Base-by-base conservation (phyloP, 2,329 filamentous ascomycete genomes). In the Epichloe gansuensis region DNA sequence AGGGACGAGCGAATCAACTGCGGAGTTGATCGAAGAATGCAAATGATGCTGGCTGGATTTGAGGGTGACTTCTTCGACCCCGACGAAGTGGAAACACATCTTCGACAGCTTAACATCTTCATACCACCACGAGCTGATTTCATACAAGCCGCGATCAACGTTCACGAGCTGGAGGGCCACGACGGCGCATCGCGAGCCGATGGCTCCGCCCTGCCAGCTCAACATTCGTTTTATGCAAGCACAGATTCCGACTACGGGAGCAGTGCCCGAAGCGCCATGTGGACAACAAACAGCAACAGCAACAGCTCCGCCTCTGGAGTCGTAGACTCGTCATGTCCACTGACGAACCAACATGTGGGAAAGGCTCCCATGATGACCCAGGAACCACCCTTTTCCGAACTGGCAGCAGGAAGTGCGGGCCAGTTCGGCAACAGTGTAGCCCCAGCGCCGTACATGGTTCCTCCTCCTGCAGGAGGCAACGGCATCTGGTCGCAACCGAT, bases 21-120 rank as follows among this genome's bases (percentile, higher is more conserved):
- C n/a, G 43, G 51, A 3, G 9, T 38, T 3, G 53, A 54, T 23
- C 61, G 65, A 12, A 69, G 72, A 15, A 71, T 85, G 57, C 69
- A 69, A 21, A 74, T 78, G 56, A 74, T 73, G 40, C 64, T 82
- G 7, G 74, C 77, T 1, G 84, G 80, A 0, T 85, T 83, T 55
- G 77, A 85, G 54, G 86, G 86, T 4, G 79, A 87, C 49, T 93
- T 87, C 72, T 87, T 85, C 58, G 87, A 93, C 61, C 70, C 81
- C 0, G 77, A 87, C 54, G 88, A 93, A 63, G 82, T 89, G 0
- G 85, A 93, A 64, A 74, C 78, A 12, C 93, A 89, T 61, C 69
- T 94, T 3, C 75, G 75, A 41, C 73, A 77, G 48, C 76, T 77
- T 34, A 82, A 82, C 5, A 77, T 89, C 34, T 63, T 71, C 45